Percentiles rank a stretch among this genome's conserved stretches.
phyloP scores from a whole-genome alignment of 768 basidiomycete species.

The Auricularia sp. region DNA sequence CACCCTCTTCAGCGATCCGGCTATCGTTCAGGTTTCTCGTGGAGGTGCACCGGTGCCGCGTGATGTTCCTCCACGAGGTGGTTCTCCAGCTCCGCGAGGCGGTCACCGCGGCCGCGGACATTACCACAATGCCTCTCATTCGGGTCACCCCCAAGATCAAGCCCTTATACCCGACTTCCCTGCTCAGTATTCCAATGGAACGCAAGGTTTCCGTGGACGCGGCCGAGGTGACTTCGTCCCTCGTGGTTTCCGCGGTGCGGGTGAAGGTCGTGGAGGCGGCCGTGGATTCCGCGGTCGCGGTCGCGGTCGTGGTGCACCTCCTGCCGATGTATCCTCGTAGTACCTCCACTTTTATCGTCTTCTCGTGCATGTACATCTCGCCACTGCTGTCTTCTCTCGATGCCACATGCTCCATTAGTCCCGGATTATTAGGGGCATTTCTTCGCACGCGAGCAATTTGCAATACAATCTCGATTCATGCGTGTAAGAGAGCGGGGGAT shows the following conservation, averaged over 20 bases:
- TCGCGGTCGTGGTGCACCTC: conserved; percentile 16
- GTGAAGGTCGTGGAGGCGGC: conserved; percentile 17
- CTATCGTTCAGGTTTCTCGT: not conserved
- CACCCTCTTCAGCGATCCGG: not conserved
- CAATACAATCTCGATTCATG: not conserved
- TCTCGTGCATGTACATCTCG: not conserved
- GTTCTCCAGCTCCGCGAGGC: not conserved
- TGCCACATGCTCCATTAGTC: no score
- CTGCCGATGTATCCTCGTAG: not conserved
- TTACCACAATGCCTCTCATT: not conserved
- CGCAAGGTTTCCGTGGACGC: no score
- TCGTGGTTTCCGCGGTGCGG: conserved; percentile 9
- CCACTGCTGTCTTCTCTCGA: not conserved
- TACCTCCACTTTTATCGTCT: not conserved
- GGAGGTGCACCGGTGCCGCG: conserved; percentile 14
- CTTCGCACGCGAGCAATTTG: no score
- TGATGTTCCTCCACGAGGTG: conserved; percentile 11
- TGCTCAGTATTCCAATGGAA: no score
- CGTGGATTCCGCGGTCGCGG: conserved; percentile 31
- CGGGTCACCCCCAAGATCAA: conserved; percentile 2
- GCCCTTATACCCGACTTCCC: no score
- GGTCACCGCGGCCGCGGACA: conserved; percentile 22
- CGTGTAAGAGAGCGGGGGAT: not conserved
- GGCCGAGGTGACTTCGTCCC: not conserved
- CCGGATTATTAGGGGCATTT: no score